Evolutionary conservation across 768 basidiomycete genomes (phyloP), one percentile per base, ranked within the genome.

Genomic region (Coprinellus micaceus): DNA sequence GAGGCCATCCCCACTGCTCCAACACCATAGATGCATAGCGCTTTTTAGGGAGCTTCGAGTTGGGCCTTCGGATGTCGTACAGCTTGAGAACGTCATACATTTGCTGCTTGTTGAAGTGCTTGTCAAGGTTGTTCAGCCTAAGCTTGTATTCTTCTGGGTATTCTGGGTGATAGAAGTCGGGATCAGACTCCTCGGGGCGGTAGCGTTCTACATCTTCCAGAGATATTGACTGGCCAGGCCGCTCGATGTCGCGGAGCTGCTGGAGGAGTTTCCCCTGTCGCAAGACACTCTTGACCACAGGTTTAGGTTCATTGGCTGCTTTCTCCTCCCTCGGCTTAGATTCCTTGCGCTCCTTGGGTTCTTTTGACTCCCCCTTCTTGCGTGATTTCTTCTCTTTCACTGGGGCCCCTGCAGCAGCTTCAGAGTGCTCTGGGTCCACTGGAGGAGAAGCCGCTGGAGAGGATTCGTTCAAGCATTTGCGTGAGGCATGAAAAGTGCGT

Each of bases 1-100:
- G 80, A 5, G 84, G 82, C 87, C 86, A 90, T 25, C 73, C 74
- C 89, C 89, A 92, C 54, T 75, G 71, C 57, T 78, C 70, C 66
- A 88, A 83, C 25, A 91, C 77, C 58, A 90, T 82, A 47, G 74
- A 71, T 44, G 73, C 73, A 39, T 78, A 80, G 61, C 69, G 72
- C 36, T 72, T 63, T 56, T 67, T 63, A 62, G 81, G 82, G 43
- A 66, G 48, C 67, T 65, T 4, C 59, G 64, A 40, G 69, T 69
- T 22, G 2, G 58, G 60, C 6, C 70, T 65, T 5, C 24, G 47
- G 25, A 84, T 63, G 19, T 72, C 73, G 61, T 84, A 84, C 40
- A 81, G 62, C 53, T 73, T 67, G 11, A 81, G 62, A 60, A 89
- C 84, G 33, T 72, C 63, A 33, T 76, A 79, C 25, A 91, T 73